Base-by-base conservation (phyloP, 768 basidiomycete genomes). In the Phlebiopsis flavidoalba region DNA sequence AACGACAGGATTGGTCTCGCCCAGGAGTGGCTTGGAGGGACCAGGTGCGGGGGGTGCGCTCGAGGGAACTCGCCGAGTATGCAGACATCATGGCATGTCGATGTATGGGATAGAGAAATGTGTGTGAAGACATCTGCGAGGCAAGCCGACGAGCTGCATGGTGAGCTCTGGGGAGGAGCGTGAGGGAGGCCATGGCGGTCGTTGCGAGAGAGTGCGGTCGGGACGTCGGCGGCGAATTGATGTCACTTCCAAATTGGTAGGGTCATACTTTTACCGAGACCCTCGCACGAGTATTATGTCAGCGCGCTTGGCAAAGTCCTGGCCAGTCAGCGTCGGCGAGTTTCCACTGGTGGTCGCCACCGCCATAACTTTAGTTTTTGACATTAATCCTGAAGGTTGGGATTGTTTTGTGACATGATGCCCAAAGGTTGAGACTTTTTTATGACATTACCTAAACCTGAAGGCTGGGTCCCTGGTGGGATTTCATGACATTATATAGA, bases 61-160 rank as follows among this genome's bases (percentile, higher is more conserved):
- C 50, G 71, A 69, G 61, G n/a, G 71, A 69, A 56, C 71, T 67
- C 45, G 78, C 74, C 17, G 82, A 81, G 63, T 81, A 76, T 8
- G 85, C 83, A 47, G 87, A 86, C 83, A 88, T 86, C 82, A 87
- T 83, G 0, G 86, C 85, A 67, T 83, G 79, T 58, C 86, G 80
- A 59, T 74, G 74, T 70, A 69, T 65, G 76, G 74, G 45, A 70
- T 74, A 60, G 73, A 72, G 33, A 72, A 62, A 22, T 8, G 60
- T 56, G 57, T 61, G 59, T 24, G 63, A 49, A 14, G 56, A 58
- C 24, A 56, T 8, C 52, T 60, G 45, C n/a, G 60, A 26, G 3
- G 54, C 47, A 49, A 57, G 48, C 35, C 56, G 46, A 40, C 62
- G 59, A 35, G 57, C 24, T 22, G 57, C 59, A 58, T 54, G 57